Evolutionary conservation across 2,329 filamentous ascomycete genomes (phyloP), one percentile per base, ranked within the genome.

Genomic region (Fusarium subtropicale): DNA sequence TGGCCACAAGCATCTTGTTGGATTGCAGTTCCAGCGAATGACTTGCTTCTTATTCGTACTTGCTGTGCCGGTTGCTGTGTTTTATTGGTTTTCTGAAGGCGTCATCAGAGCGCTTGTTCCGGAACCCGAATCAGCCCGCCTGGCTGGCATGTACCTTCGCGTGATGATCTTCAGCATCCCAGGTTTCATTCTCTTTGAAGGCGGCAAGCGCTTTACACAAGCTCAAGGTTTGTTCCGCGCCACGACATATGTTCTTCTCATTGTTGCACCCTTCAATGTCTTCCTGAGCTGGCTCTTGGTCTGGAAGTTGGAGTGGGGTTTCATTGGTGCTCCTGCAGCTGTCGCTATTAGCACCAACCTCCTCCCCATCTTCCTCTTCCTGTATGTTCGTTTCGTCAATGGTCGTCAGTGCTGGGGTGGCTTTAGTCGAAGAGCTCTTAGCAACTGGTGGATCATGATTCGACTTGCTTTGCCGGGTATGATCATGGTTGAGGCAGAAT

Each of bases 401-500:
- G 93, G 93, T 9, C 85, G 84, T 53, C 88, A 94, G 74, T 97
- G 93, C 82, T 97, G 93, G 93, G 91, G 91, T 60, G 93, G 93
- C 15, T 91, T 97, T 77, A 91, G 89, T 48, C 84, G 81, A 66
- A 86, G 87, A 33, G 91, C 91, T 10, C 84, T 94, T 52, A 82
- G 83, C 51, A 95, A 95, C 76, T 96, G 92, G 92, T 61, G 95
- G 74, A 74, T 79, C 11, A 97, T 97, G 95, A 88, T 98, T 73
- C 88, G 89, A 48, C 90, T 98, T 38, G 93, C 95, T 1, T 82
- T 97, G 15, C 94, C 95, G 0, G 95, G 95, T 2, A 89, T 98
- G 77, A 83, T 97, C 69, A 97, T 97, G 94, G 91, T 98, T 3
- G 90, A 97, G 78, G 94, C 95, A 7, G 95, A 98, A 78, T 97